Conservation (phyloP, 163 green algal species). For the Chlamydomonas reinhardtii region DNA sequence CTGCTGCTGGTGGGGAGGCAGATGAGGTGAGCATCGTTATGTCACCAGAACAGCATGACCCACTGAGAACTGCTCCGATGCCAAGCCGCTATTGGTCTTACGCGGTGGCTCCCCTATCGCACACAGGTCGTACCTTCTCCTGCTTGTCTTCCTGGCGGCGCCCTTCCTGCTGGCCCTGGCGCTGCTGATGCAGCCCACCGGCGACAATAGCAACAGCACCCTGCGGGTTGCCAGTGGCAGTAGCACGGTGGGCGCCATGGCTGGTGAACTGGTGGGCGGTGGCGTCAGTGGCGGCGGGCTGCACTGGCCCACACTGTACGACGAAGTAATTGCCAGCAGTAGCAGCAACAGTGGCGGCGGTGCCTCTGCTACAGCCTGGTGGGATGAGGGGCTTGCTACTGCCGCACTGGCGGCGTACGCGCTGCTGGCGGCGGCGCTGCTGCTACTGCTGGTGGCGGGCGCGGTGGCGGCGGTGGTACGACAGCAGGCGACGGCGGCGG, state of each 20-base stretch:
- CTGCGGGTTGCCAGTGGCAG: background rate
- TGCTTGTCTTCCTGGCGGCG: background rate
- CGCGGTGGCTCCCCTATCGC: no score
- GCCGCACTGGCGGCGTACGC: background rate
- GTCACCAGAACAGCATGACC: no score
- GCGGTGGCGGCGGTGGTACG: background rate
- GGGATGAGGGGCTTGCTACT: background rate
- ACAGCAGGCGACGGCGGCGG: background rate
- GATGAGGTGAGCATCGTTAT: background rate
- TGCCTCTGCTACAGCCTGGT: background rate
- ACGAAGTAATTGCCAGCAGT: background rate
- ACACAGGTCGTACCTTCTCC: background rate
- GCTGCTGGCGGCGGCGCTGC: background rate
- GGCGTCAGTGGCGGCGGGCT: background rate
- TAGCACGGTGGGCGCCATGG: background rate
- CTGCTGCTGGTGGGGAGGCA: background rate
- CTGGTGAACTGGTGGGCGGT: background rate
- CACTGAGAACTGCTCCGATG: no score
- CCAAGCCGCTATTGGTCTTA: no score
- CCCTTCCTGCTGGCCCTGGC: background rate
- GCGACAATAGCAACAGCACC: background rate
- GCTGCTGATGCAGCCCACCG: background rate
- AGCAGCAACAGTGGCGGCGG: background rate
- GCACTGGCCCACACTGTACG: background rate
- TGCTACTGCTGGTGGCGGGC: background rate